These are phyloP conservation scores for Heterobasidion irregulare DNA, from an alignment of 1,284 basidiomycete species.

Conservation along the genomic window DNA sequence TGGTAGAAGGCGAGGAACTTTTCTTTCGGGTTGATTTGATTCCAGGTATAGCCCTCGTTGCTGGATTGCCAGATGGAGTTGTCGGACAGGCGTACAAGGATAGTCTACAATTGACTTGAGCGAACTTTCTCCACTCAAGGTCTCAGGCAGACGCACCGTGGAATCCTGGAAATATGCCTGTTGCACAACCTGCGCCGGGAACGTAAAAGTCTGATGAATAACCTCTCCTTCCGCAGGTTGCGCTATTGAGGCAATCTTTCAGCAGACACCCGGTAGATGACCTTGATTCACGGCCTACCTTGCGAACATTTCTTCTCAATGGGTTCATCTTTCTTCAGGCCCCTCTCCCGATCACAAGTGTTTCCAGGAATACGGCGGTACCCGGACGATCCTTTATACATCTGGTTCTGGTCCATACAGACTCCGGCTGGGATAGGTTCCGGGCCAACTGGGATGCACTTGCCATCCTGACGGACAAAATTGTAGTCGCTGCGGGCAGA, in stretches of 20 bases:
- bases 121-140: not conserved
- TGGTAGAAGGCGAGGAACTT: slow-evolving; percentile 81
- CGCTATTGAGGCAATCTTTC: slow-evolving; percentile 29
- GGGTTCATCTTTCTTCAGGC: slow-evolving; percentile 61
- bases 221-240: slow-evolving; percentile 69
- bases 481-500: slow-evolving; percentile 73
- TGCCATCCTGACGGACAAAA: slow-evolving; percentile 61
- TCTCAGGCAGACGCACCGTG: slow-evolving; percentile 31
- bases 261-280: not conserved
- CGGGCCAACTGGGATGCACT: slow-evolving; percentile 78
- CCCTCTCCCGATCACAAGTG: slow-evolving; percentile 58
- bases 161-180: slow-evolving; percentile 82
- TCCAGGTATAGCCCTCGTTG: slow-evolving; percentile 94
- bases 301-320: slow-evolving; percentile 70
- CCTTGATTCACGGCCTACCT: slow-evolving; percentile 28
- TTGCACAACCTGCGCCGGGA: slow-evolving; percentile 64
- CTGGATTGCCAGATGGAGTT: slow-evolving; percentile 85
- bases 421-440: slow-evolving; percentile 79
- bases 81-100: slow-evolving; percentile 78
- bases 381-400: slow-evolving; percentile 85
- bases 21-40: slow-evolving; percentile 48
- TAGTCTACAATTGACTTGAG: slow-evolving; percentile 42
- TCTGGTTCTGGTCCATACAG: slow-evolving; percentile 56
- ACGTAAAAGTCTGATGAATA: slow-evolving; percentile 68
- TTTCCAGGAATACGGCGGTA: slow-evolving; percentile 93